Evolutionary conservation across 164 flowering plant genomes (phyloP).

Genomic region (Taxillus chinensis): DNA sequence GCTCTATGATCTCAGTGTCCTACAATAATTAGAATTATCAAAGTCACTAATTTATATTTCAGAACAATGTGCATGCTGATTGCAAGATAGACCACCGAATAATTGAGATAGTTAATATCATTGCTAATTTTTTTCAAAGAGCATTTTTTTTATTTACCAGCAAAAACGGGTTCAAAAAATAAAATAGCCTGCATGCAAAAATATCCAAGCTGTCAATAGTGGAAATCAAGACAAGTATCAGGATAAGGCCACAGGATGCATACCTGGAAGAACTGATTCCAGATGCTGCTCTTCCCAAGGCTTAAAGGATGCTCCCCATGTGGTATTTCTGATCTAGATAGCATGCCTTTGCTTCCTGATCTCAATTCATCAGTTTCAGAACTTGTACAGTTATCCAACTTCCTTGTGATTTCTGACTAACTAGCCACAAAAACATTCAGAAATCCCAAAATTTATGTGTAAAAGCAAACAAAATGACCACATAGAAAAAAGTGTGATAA

Average conservation of each 20-base stretch:
- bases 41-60: too few relatives aligned
- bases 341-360: constrained; percentile 41
- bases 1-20: constrained; percentile 92
- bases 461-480: neutral
- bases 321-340: constrained; percentile 68
- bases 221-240: neutral
- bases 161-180: neutral
- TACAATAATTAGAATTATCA: constrained; percentile 16
- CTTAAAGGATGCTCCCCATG: constrained; percentile 95
- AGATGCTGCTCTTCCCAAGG: constrained; percentile 79
- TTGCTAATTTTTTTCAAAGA: too few relatives aligned
- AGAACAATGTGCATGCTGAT: neutral
- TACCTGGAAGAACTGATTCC: constrained; percentile 98
- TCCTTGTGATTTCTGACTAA: constrained; percentile 93
- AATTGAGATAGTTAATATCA: neutral
- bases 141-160: too few relatives aligned
- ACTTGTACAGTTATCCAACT: constrained; percentile 42
- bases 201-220: neutral
- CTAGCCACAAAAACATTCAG: constrained; percentile 77
- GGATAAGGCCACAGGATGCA: neutral
- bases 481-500: too few relatives aligned
- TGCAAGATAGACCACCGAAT: neutral
- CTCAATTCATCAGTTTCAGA: constrained; percentile 29
- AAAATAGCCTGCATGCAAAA: neutral
- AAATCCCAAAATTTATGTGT: constrained; percentile 10